These are phyloP conservation scores for Pseudoperonospora humuli DNA, from an alignment of 352 stramenopile species.

Conservation along the genomic window DNA sequence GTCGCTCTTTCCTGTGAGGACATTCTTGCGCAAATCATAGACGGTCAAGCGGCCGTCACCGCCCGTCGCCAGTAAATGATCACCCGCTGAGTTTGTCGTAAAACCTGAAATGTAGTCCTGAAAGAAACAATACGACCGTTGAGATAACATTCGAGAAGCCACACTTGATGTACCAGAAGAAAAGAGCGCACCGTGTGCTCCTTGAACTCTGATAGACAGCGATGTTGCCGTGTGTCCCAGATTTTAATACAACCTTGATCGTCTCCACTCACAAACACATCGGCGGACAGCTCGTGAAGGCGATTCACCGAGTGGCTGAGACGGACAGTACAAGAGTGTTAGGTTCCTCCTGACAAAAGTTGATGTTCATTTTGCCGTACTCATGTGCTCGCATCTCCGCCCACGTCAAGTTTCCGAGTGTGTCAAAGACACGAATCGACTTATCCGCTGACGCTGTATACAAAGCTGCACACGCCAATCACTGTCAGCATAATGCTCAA, in stretches of 20 bases:
- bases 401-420: constrained; percentile 66
- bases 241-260: constrained; percentile 83
- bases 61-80: constrained; percentile 84
- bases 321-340: constrained; percentile 6
- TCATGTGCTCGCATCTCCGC: constrained; percentile 75
- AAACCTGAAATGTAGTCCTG: constrained; percentile 93
- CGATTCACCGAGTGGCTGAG: constrained; percentile 61
- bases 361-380: constrained; percentile 23
- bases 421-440: constrained; percentile 79
- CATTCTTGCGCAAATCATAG: constrained; percentile 88
- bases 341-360: background rate
- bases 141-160: background rate
- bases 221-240: constrained; percentile 80
- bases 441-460: constrained; percentile 73
- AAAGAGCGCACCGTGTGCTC: constrained; percentile 70
- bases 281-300: constrained; percentile 58
- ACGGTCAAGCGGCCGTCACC: constrained; percentile 88
- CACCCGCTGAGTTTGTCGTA: constrained; percentile 67
- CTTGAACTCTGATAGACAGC: constrained; percentile 86
- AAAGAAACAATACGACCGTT: background rate
- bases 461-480: constrained; percentile 32
- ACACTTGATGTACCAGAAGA: background rate
- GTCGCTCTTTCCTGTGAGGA: constrained; percentile 71
- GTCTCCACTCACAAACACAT: constrained; percentile 70
- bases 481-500: constrained; percentile 6